Evolutionary conservation across 257 asterid species (phyloP).

Genomic region (Ophiorrhiza pumila): DNA sequence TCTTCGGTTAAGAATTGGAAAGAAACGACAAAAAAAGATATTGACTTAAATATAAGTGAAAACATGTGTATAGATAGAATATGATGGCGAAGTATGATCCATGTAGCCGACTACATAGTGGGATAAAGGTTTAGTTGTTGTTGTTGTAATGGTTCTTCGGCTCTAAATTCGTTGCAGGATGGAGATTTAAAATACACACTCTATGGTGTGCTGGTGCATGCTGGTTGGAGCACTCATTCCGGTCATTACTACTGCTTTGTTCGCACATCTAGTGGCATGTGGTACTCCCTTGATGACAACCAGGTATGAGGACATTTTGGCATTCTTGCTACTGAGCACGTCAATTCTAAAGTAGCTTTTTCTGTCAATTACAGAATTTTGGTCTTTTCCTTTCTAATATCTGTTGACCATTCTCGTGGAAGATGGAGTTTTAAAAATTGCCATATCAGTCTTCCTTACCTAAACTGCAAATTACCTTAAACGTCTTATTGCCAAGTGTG

Average conservation of each 20-base stretch:
- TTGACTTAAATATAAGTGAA: no score
- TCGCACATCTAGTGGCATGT: conserved; percentile 95
- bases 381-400: background rate
- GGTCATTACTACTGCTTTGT: conserved; percentile 98
- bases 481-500: background rate
- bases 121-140: no score
- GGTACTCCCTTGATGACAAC: conserved; percentile 96
- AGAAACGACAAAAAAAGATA: no score
- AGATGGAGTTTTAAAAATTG: background rate
- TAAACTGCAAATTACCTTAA: background rate
- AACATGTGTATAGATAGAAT: no score
- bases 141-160: background rate
- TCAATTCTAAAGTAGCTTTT: background rate
- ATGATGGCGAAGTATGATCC: no score
- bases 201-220: conserved; percentile 96
- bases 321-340: background rate
- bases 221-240: conserved; percentile 94
- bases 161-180: conserved; percentile 45
- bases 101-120: no score
- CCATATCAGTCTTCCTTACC: background rate
- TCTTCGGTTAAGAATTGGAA: no score
- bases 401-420: background rate
- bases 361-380: conserved; percentile 1
- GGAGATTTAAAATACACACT: conserved; percentile 85
- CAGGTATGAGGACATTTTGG: conserved; percentile 42